Conservation (phyloP, 163 green algal genomes). For the Scenedesmus sp. region DNA sequence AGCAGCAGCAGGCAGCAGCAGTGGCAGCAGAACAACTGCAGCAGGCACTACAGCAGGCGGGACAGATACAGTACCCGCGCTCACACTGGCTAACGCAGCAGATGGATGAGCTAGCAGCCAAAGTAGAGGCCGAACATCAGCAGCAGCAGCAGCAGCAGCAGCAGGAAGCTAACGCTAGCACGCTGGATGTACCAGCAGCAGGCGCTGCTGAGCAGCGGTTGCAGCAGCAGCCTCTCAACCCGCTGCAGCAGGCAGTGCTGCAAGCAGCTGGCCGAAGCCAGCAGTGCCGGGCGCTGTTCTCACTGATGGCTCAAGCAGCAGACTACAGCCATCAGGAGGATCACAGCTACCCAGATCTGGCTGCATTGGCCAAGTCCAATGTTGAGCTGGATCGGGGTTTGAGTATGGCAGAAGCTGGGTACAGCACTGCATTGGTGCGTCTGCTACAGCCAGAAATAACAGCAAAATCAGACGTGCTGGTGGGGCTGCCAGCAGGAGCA, state of each 20-base stretch:
- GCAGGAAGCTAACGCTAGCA: neutral
- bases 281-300: slow-evolving; percentile 29
- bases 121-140: neutral
- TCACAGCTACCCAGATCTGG: slow-evolving; percentile 57
- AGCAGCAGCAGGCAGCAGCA: neutral
- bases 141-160: slow-evolving; percentile 24
- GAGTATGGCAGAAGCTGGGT: slow-evolving; percentile 46
- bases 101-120: neutral
- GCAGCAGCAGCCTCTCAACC: slow-evolving; percentile 13
- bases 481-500: slow-evolving; percentile 50
- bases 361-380: slow-evolving; percentile 61
- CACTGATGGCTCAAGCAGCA: slow-evolving; percentile 53
- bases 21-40: neutral
- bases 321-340: slow-evolving; percentile 61
- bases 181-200: neutral
- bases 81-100: slow-evolving; percentile 18
- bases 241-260: slow-evolving; percentile 29
- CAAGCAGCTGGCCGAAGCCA: neutral
- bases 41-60: neutral
- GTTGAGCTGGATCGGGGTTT: slow-evolving; percentile 60
- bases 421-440: slow-evolving; percentile 37
- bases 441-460: slow-evolving; percentile 60
- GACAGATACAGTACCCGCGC: slow-evolving; percentile 5
- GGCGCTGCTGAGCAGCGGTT: neutral
- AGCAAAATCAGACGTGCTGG: slow-evolving; percentile 61